These are phyloP conservation scores for Dentipellis sp. DNA, from an alignment of 768 basidiomycete species.

Conservation along the genomic window DNA sequence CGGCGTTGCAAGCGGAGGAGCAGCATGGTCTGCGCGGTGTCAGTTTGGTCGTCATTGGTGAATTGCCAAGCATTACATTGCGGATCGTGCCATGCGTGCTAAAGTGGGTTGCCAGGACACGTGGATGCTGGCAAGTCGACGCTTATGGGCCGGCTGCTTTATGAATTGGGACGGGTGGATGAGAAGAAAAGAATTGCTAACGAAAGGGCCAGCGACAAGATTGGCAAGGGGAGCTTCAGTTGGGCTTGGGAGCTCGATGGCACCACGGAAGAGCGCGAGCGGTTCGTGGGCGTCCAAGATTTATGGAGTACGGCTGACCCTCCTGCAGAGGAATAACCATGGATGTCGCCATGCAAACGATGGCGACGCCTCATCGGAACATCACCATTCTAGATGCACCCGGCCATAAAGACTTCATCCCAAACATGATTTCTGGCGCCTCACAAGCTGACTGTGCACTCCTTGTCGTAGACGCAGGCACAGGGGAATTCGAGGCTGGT, in stretches of 20 bases:
- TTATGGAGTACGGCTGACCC: not conserved
- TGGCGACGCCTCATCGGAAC: slow-evolving; percentile 62
- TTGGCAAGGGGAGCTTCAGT: slow-evolving; percentile 91
- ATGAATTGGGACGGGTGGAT: slow-evolving; percentile 82
- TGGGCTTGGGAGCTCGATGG: slow-evolving; percentile 99
- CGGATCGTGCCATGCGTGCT: not conserved
- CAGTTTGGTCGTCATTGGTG: slow-evolving; percentile 90
- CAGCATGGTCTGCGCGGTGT: slow-evolving; percentile 53
- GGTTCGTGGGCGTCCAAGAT: slow-evolving; percentile 36
- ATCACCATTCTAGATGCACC: slow-evolving; percentile 97
- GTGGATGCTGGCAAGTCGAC: slow-evolving; percentile 99
- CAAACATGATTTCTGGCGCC: slow-evolving; percentile 99
- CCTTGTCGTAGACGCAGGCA: slow-evolving; percentile 83
- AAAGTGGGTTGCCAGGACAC: slow-evolving; percentile 52
- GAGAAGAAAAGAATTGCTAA: slow-evolving; percentile 80
- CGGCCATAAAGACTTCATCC: slow-evolving; percentile 95
- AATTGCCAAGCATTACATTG: not conserved
- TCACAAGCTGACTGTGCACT: slow-evolving; percentile 94
- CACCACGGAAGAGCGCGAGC: slow-evolving; percentile 82
- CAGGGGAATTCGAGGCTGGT: slow-evolving; percentile 92
- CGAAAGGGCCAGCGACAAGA: slow-evolving; percentile 81
- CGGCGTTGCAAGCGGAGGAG: slow-evolving; percentile 36
- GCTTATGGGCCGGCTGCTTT: slow-evolving; percentile 88
- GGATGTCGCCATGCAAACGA: slow-evolving; percentile 84
- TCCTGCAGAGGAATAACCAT: slow-evolving; percentile 85